Conservation (phyloP, 495 filamentous ascomycete genomes). For the Extremus antarcticus region DNA sequence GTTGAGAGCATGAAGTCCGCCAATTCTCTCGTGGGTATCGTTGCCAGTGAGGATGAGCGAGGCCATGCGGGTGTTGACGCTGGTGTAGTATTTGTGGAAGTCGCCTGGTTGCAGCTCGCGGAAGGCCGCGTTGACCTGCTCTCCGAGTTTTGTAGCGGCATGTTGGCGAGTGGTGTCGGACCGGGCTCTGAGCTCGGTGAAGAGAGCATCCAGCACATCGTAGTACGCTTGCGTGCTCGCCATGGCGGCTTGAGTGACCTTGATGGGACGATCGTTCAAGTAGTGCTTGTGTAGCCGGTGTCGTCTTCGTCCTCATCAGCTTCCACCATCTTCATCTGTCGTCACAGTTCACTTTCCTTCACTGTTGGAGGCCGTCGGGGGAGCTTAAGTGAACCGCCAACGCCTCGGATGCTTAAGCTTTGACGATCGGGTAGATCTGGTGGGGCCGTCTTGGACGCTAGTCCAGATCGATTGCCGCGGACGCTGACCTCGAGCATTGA, state of each 20-base stretch:
- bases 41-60: slow-evolving; percentile 63
- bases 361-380: background rate
- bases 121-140: slow-evolving; percentile 18
- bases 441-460: too few species aligned
- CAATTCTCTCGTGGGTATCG: slow-evolving; percentile 78
- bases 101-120: slow-evolving; percentile 61
- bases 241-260: background rate
- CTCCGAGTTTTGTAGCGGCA: slow-evolving; percentile 13
- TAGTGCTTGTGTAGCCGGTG: background rate
- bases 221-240: slow-evolving; percentile 13
- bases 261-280: background rate
- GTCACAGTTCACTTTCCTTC: background rate
- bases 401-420: too few species aligned
- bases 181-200: slow-evolving; percentile 16
- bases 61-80: slow-evolving; percentile 64
- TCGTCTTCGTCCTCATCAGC: background rate
- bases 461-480: too few species aligned
- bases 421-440: too few species aligned
- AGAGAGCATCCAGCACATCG: slow-evolving; percentile 17
- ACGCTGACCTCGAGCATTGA: too few species aligned
- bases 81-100: slow-evolving; percentile 68
- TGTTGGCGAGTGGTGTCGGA: slow-evolving; percentile 11
- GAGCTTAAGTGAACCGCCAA: background rate
- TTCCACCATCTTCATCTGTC: background rate
- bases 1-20: slow-evolving; percentile 84